phyloP scores from a whole-genome alignment of 2,329 filamentous ascomycete genomes.

The Plenodomus tracheiphilus region DNA sequence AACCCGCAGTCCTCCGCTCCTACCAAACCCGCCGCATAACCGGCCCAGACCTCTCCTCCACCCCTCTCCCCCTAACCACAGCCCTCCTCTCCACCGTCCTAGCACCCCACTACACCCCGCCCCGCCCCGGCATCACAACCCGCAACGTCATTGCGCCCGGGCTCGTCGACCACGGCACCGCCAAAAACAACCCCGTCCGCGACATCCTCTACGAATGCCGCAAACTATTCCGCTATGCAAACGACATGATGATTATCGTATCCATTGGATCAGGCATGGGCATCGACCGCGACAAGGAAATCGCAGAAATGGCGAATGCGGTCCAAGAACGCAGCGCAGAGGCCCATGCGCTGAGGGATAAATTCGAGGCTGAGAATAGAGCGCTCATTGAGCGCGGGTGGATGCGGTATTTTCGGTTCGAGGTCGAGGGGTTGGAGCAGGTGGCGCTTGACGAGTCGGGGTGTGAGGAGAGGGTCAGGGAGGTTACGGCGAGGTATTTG shows the following conservation, averaged over 20 bases:
- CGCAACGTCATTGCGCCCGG: slow-evolving; percentile 33
- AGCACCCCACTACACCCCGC: slow-evolving; percentile 29
- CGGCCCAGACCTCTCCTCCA: slow-evolving; percentile 31
- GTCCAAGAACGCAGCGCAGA: slow-evolving; percentile 26
- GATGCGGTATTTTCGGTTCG: slow-evolving; percentile 41
- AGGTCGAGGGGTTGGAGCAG: slow-evolving; percentile 31
- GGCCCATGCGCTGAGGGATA: slow-evolving; percentile 19
- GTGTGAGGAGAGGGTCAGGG: slow-evolving; percentile 29
- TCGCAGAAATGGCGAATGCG: slow-evolving; percentile 31
- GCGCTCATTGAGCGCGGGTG: slow-evolving; percentile 30
- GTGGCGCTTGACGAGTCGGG: slow-evolving; percentile 36
- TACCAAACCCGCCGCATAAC: slow-evolving; percentile 36
- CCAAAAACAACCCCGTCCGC: slow-evolving; percentile 38
- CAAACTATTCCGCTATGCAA: slow-evolving; percentile 34
- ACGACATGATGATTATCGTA: slow-evolving; percentile 38
- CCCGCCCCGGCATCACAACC: slow-evolving; percentile 13
- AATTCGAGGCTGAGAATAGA: slow-evolving; percentile 30
- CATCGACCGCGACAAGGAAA: slow-evolving; percentile 19
- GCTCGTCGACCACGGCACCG: slow-evolving; percentile 34
- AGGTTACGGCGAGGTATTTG: slow-evolving; percentile 34
- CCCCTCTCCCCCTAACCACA: slow-evolving; percentile 30
- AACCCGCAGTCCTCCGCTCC: slow-evolving; percentile 34
- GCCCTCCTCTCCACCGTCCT: slow-evolving; percentile 30
- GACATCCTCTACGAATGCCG: slow-evolving; percentile 37
- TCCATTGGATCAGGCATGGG: slow-evolving; percentile 33